A percentile compares a stretch with the other conserved stretches of the same genome.
These are phyloP conservation scores for Pseudonitzschia delicatissima DNA, from an alignment of 108 stramenopile genomes.

Conservation along the genomic window DNA sequence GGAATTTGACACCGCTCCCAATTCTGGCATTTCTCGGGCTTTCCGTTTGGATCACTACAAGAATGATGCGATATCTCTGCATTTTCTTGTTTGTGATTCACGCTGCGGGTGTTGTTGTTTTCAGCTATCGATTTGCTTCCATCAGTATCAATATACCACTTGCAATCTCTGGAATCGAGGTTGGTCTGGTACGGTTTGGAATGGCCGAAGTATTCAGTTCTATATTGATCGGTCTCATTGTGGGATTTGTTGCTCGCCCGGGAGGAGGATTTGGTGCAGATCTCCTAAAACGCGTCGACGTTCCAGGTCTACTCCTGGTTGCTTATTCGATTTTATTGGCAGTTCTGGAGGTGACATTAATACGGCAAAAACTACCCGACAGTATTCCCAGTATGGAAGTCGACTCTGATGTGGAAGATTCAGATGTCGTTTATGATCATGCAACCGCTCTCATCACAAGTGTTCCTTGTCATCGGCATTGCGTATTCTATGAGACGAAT, in stretches of 20 bases:
- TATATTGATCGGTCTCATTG: slow-evolving; percentile 45
- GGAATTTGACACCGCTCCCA: slow-evolving; percentile 73
- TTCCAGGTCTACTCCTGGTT: slow-evolving; percentile 47
- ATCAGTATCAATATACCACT: slow-evolving; percentile 50
- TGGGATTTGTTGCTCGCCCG: slow-evolving; percentile 61
- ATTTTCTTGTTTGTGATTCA: slow-evolving; percentile 72
- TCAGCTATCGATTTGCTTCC: slow-evolving; percentile 70
- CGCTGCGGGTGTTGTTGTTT: slow-evolving; percentile 51
- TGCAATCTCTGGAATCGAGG: slow-evolving; percentile 31
- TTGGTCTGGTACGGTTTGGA: slow-evolving; percentile 55
- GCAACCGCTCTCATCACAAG: slow-evolving; percentile 49
- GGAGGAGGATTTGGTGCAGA: slow-evolving; percentile 49
- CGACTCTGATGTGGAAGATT: slow-evolving; percentile 50
- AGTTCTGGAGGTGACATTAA: slow-evolving; percentile 51
- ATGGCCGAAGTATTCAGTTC: slow-evolving; percentile 39
- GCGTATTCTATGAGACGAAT: slow-evolving; percentile 28
- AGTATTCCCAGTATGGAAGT: slow-evolving; percentile 35
- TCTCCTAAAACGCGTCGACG: slow-evolving; percentile 54
- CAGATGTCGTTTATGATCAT: slow-evolving; percentile 58
- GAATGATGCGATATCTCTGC: slow-evolving; percentile 66
- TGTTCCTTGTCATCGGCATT: slow-evolving; percentile 28
- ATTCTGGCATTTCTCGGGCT: slow-evolving; percentile 64
- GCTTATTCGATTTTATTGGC: slow-evolving; percentile 43
- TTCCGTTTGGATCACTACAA: slow-evolving; percentile 62
- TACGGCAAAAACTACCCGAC: slow-evolving; percentile 51